Base-by-base conservation (phyloP, 2,329 filamentous ascomycete genomes). In the Phaeosphaeriaceae sp. region DNA sequence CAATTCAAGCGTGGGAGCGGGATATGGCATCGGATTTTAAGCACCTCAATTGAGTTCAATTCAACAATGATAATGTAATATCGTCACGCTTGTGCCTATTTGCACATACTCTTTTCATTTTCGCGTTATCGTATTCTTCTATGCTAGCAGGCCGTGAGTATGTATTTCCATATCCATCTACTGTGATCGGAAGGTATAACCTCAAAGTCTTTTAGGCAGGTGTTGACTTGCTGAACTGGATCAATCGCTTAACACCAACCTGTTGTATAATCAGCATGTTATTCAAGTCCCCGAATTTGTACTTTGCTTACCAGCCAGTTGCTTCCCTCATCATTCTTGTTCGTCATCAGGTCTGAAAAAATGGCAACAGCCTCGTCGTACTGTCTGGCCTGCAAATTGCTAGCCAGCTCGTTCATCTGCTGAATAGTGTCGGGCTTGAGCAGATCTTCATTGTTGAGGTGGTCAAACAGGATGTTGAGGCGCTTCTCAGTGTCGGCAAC, bases 401-500 rank as follows among this genome's bases (percentile, higher is more conserved):
- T 64, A 17, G 71, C 67, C 23, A 92, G 76, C 62, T 85, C 77
- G 7, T 80, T 79, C 63, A 92, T 78, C 38, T 87, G 80, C 52
- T 84, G 80, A 41, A 92, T 83, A 0, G 89, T 97, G 65, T 89
- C 87, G 1, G 89, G 84, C 76, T 88, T 89, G 46, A 97, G 80
- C 33, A 97, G 79, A 67, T 97, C 92, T 67, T 92, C 89, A 60
- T 97, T 97, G 81, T 97, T 99, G 38, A 99, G 81, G 73, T 97
- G 92, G 69, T 99, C 93, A 71, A 97, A 97, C n/a, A 99, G 79
- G 41, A 97, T 87, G 64, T 89, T 90, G 50, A 99, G 82, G 21
- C 94, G 87, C 77, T 96, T 96, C 72, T 96, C 90, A 2, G 92
- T 94, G 71, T 97, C 94, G 64, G 91, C 89, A 16, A 99, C 92